These are phyloP conservation scores for Achaetomiella virescens DNA, from an alignment of 495 filamentous ascomycete species.

Conservation along the genomic window DNA sequence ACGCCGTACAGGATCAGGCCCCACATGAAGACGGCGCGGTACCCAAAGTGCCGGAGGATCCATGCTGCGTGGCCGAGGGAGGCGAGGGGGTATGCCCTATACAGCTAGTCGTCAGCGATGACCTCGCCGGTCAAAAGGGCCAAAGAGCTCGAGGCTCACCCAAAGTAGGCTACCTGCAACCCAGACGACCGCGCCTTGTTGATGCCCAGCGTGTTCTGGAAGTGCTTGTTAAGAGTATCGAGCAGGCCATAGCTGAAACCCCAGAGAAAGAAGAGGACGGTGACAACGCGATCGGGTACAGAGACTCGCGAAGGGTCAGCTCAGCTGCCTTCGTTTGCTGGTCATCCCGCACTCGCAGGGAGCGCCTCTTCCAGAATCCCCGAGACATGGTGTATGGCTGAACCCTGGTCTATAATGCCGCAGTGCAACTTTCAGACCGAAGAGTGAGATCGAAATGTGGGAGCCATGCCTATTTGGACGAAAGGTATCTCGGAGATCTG, in stretches of 20 bases:
- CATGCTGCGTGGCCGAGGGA: conserved; percentile 49
- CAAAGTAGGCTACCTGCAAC: conserved; percentile 38
- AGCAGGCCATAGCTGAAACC: conserved; percentile 78
- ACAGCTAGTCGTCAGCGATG: background rate
- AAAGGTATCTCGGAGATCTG: no score
- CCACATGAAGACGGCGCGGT: conserved; percentile 54
- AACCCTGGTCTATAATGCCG: no score
- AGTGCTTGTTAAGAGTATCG: conserved; percentile 29
- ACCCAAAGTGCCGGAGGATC: conserved; percentile 60
- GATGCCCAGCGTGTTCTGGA: conserved; percentile 39
- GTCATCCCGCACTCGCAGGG: conserved; percentile 38
- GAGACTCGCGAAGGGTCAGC: conserved; percentile 49
- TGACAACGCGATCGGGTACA: conserved; percentile 54
- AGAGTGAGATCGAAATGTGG: no score
- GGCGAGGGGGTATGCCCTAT: conserved; percentile 50
- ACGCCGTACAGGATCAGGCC: conserved; percentile 36
- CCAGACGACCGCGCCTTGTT: conserved; percentile 28
- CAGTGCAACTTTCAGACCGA: no score
- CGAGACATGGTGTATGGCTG: background rate
- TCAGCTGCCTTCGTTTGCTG: conserved; percentile 50
- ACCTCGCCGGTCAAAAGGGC: no score
- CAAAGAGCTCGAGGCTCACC: conserved; percentile 4
- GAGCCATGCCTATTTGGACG: no score
- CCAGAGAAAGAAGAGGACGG: conserved; percentile 80
- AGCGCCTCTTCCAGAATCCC: conserved; percentile 24